phyloP scores from a whole-genome alignment of 805 yeast species.

The Ogataea dorogensis region DNA sequence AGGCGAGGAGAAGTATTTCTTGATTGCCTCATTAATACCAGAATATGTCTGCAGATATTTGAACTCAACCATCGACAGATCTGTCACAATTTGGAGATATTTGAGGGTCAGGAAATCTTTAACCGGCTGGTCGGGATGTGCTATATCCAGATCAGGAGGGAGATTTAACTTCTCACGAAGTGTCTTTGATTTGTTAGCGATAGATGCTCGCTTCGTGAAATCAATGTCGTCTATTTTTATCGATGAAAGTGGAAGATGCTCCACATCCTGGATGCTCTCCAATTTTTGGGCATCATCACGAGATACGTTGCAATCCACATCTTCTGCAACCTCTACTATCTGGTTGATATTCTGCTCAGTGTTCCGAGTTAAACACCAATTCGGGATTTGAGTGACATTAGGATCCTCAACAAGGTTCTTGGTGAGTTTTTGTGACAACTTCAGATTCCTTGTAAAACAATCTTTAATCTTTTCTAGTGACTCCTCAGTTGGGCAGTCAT shows the following conservation, averaged over 20 bases:
- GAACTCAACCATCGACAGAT: conserved; percentile 28
- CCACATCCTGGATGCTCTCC: conserved; percentile 6
- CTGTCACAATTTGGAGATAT: conserved; percentile 27
- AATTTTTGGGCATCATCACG: neutral
- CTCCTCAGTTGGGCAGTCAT: conserved; percentile 23
- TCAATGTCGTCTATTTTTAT: conserved; percentile 10
- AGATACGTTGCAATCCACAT: neutral
- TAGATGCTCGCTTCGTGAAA: conserved; percentile 4
- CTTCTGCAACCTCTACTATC: conserved; percentile 6
- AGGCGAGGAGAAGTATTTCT: conserved; percentile 27
- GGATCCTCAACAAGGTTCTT: conserved; percentile 11
- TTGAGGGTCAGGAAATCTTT: conserved; percentile 23
- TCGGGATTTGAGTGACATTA: conserved; percentile 17
- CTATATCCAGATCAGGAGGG: conserved; percentile 5
- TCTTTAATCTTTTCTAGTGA: conserved; percentile 20
- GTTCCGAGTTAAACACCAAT: conserved; percentile 21
- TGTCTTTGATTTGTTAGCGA: neutral
- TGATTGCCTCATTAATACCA: conserved; percentile 25
- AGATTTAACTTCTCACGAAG: conserved; percentile 8
- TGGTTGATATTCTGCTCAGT: conserved; percentile 15
- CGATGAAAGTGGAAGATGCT: conserved; percentile 11
- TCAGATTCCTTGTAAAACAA: conserved; percentile 17
- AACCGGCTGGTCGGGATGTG: conserved; percentile 4
- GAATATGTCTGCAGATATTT: conserved; percentile 28
- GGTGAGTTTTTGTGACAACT: conserved; percentile 17